Conservation (phyloP, 2,329 filamentous ascomycete genomes). For the Clarireedia homoeocarpa region DNA sequence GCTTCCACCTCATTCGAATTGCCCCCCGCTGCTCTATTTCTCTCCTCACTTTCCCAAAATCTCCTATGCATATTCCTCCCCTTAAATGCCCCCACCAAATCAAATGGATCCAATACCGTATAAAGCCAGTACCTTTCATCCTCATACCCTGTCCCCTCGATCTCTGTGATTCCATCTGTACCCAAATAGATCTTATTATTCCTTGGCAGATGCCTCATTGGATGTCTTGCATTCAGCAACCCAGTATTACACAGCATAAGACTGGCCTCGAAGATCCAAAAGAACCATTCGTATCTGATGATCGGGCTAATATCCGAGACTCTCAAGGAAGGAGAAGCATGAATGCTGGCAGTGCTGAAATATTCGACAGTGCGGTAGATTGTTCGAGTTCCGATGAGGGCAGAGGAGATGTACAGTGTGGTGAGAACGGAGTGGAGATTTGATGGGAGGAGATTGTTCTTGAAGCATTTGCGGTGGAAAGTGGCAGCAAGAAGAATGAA, state of each 20-base stretch:
- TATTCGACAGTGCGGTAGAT: slow-evolving; percentile 53
- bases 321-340: slow-evolving; percentile 29
- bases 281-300: slow-evolving; percentile 51
- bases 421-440: slow-evolving; percentile 31
- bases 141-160: slow-evolving; percentile 41
- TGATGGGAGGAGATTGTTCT: slow-evolving; percentile 25
- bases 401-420: slow-evolving; percentile 44
- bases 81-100: slow-evolving; percentile 19
- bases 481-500: slow-evolving; percentile 41
- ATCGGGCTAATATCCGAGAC: slow-evolving; percentile 35
- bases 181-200: slow-evolving; percentile 42
- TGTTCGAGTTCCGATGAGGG: slow-evolving; percentile 44
- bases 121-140: slow-evolving; percentile 33
- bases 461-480: slow-evolving; percentile 41
- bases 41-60: slow-evolving; percentile 22
- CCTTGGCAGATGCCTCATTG: slow-evolving; percentile 42
- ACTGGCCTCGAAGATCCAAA: slow-evolving; percentile 48
- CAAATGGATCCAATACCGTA: slow-evolving; percentile 27
- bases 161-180: slow-evolving; percentile 41
- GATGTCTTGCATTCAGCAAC: slow-evolving; percentile 44
- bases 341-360: slow-evolving; percentile 39
- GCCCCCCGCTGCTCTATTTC: neutral
- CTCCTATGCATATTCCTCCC: slow-evolving; percentile 20
- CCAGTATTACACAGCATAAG: slow-evolving; percentile 45
- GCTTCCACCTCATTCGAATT: neutral